A percentile compares a stretch with the other conserved stretches of the same genome.
These are phyloP conservation scores for Withania somnifera DNA, from an alignment of 305 asterid genomes.

Conservation along the genomic window DNA sequence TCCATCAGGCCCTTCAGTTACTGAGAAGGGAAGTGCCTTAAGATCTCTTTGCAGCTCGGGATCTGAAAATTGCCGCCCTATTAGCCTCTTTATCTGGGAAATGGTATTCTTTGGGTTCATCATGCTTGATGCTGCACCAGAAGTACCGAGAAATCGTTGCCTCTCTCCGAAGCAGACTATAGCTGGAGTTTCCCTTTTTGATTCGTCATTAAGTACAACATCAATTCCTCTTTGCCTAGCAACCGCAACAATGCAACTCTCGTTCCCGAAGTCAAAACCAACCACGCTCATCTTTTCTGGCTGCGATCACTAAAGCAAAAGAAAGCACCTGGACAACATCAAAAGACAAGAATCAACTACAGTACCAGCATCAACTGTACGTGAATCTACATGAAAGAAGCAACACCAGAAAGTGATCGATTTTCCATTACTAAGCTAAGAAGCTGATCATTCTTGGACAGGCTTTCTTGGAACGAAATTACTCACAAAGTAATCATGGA, in stretches of 20 bases:
- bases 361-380: neutral
- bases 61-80: slow-evolving; percentile 77
- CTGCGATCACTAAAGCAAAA: neutral
- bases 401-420: neutral
- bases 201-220: slow-evolving; percentile 88
- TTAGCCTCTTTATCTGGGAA: slow-evolving; percentile 72
- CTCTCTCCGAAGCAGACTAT: slow-evolving; percentile 88
- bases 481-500: neutral
- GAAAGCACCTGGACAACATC: slow-evolving; percentile 20
- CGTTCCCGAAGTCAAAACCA: slow-evolving; percentile 93
- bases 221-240: slow-evolving; percentile 95
- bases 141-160: slow-evolving; percentile 94
- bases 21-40: slow-evolving; percentile 53
- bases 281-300: slow-evolving; percentile 79
- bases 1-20: slow-evolving; percentile 84
- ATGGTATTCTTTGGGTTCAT: slow-evolving; percentile 91
- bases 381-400: neutral
- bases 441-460: neutral
- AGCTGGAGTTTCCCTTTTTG: slow-evolving; percentile 91
- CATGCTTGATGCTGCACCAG: slow-evolving; percentile 94
- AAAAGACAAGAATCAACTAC: neutral
- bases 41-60: slow-evolving; percentile 78
- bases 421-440: neutral
- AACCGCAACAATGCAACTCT: slow-evolving; percentile 82
- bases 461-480: neutral